Conservation (phyloP, 805 yeast species). For the Lachancea mirantina region DNA sequence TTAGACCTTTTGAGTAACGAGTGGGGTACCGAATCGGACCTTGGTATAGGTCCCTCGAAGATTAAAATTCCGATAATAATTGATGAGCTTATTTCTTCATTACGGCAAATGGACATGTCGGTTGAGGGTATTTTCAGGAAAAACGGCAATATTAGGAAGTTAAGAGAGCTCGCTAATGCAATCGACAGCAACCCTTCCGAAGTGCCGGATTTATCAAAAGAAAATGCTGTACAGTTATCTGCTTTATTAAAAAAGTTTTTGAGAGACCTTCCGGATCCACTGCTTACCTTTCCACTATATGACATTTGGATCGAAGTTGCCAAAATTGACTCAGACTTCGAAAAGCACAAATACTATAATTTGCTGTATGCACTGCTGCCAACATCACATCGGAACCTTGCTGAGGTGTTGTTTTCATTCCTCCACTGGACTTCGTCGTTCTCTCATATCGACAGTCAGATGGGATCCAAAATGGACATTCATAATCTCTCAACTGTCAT, state of each 20-base stretch:
- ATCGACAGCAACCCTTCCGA: constrained; percentile 69
- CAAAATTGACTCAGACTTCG: constrained; percentile 40
- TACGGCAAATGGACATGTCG: constrained; percentile 88
- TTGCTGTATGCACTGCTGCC: constrained; percentile 75
- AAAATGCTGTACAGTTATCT: constrained; percentile 85
- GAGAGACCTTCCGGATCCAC: constrained; percentile 88
- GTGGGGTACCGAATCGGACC: constrained; percentile 75
- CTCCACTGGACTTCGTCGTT: constrained; percentile 95
- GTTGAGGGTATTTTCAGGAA: constrained; percentile 94
- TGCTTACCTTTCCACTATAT: constrained; percentile 68
- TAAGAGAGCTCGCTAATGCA: constrained; percentile 62
- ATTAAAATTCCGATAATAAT: constrained; percentile 77
- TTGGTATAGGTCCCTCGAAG: constrained; percentile 76
- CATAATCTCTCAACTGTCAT: constrained; percentile 93
- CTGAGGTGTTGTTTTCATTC: constrained; percentile 80
- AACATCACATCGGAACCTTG: constrained; percentile 67
- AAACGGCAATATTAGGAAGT: constrained; percentile 85
- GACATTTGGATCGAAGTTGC: constrained; percentile 73
- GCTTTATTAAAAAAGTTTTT: constrained; percentile 87
- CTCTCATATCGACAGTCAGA: constrained; percentile 83
- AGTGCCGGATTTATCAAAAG: constrained; percentile 63
- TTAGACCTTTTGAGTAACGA: constrained; percentile 58
- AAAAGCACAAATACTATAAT: constrained; percentile 47
- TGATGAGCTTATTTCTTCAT: constrained; percentile 77
- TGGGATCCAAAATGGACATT: constrained; percentile 92